These are phyloP conservation scores for Saccharomyces hybrid DNA, from an alignment of 1,139 yeast species.

Conservation along the genomic window DNA sequence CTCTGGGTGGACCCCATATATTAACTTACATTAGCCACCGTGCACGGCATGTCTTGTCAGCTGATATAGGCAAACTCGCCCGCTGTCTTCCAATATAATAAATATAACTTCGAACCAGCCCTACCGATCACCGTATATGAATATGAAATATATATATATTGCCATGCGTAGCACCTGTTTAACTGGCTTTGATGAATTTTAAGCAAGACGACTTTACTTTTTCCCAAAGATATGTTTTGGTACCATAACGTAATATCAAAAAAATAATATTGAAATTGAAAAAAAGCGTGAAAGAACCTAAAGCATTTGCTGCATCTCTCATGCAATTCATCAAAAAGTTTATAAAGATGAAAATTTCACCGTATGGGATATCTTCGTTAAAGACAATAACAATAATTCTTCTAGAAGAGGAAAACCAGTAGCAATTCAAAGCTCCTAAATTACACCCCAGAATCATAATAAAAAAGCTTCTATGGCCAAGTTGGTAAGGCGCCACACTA, in stretches of 20 bases:
- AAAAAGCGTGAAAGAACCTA: background rate
- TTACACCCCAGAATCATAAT: background rate
- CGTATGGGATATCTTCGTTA: background rate
- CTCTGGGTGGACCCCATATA: background rate
- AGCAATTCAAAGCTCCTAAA: no score
- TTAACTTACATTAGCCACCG: background rate
- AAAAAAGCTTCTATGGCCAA: slow-evolving; percentile 20
- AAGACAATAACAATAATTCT: no score
- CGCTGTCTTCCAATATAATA: background rate
- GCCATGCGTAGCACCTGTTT: background rate
- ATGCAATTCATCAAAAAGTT: background rate
- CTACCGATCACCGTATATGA: background rate
- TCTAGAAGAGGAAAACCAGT: background rate
- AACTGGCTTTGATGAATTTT: background rate
- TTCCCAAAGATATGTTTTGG: background rate
- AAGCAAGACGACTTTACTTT: background rate
- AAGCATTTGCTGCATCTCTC: background rate
- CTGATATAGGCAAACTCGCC: background rate
- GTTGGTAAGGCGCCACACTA: slow-evolving; percentile 11
- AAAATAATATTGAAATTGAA: background rate
- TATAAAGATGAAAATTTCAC: background rate
- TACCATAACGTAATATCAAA: background rate
- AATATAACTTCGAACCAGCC: background rate
- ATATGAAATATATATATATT: background rate
- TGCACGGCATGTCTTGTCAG: background rate